Evolutionary conservation across 192 early-diverging fungal species (phyloP).

Genomic region (Coemansia reversa): DNA sequence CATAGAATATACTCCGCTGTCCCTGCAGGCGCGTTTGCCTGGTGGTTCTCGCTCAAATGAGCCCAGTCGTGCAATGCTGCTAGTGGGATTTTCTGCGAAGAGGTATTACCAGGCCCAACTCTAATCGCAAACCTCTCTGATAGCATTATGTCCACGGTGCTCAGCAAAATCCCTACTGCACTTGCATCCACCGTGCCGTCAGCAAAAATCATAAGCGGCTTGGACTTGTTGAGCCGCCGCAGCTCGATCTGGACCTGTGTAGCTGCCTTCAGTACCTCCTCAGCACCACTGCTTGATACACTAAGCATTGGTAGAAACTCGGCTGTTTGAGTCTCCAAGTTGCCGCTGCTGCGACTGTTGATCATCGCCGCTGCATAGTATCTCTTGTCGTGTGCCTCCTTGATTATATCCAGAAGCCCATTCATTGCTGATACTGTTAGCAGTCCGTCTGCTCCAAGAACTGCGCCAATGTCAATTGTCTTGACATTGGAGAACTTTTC

Average conservation of each 20-base stretch:
- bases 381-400: slow-evolving; percentile 5
- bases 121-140: slow-evolving; percentile 25
- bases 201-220: slow-evolving; percentile 40
- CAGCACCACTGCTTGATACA: background rate
- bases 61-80: slow-evolving; percentile 39
- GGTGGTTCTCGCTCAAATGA: slow-evolving; percentile 3
- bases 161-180: slow-evolving; percentile 20
- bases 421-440: slow-evolving; percentile 19
- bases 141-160: slow-evolving; percentile 25
- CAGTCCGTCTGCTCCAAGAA: slow-evolving; percentile 6
- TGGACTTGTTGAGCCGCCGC: slow-evolving; percentile 26
- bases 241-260: slow-evolving; percentile 34
- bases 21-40: slow-evolving; percentile 7
- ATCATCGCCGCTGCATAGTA: slow-evolving; percentile 35
- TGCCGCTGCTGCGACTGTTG: slow-evolving; percentile 5
- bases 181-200: slow-evolving; percentile 34
- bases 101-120: background rate
- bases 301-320: slow-evolving; percentile 38
- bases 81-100: slow-evolving; percentile 13
- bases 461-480: slow-evolving; percentile 21
- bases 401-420: slow-evolving; percentile 9
- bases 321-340: background rate
- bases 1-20: slow-evolving; percentile 36
- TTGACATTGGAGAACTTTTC: slow-evolving; percentile 20
- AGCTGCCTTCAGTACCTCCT: slow-evolving; percentile 5